Percentiles rank a stretch among this genome's conserved stretches.
Conservation (phyloP, 2,329 filamentous ascomycete genomes). For the Monosporascus cannonballus region DNA sequence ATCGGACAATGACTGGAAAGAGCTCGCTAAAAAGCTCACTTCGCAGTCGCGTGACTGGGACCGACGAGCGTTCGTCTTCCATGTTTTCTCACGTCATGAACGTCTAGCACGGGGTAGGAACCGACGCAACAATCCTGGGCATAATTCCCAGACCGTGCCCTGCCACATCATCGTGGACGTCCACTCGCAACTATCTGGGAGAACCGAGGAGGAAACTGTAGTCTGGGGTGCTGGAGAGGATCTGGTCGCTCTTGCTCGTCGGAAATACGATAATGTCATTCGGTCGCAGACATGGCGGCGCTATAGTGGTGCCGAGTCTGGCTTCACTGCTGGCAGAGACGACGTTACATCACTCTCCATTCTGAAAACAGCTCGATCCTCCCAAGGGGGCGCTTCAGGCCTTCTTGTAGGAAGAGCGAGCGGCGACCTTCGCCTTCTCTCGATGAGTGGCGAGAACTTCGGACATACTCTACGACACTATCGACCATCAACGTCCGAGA, state of each 20-base stretch:
- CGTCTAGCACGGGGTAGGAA: neutral
- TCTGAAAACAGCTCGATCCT: constrained; percentile 25
- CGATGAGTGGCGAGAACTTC: constrained; percentile 29
- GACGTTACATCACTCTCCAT: constrained; percentile 44
- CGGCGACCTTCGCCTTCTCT: constrained; percentile 41
- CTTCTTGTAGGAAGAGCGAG: constrained; percentile 45
- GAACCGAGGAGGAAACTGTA: constrained; percentile 35
- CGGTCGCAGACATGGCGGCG: constrained; percentile 29
- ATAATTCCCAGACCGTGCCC: constrained; percentile 27
- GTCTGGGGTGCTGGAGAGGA: constrained; percentile 48
- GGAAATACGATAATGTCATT: constrained; percentile 13
- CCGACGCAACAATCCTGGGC: neutral
- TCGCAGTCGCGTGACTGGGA: constrained; percentile 50
- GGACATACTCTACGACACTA: constrained; percentile 20
- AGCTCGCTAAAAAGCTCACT: constrained; percentile 39
- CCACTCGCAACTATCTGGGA: constrained; percentile 26
- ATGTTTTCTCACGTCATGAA: constrained; percentile 19
- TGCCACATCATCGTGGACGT: constrained; percentile 46
- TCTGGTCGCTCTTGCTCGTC: constrained; percentile 36
- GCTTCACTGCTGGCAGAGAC: constrained; percentile 38
- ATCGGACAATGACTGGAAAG: constrained; percentile 18
- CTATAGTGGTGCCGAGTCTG: constrained; percentile 31
- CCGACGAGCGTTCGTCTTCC: constrained; percentile 36
- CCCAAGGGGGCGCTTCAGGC: constrained; percentile 16
- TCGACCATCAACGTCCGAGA: constrained; percentile 3